Base-by-base conservation (phyloP, 345 rosid genomes). In the Raphanus raphanistrum region DNA sequence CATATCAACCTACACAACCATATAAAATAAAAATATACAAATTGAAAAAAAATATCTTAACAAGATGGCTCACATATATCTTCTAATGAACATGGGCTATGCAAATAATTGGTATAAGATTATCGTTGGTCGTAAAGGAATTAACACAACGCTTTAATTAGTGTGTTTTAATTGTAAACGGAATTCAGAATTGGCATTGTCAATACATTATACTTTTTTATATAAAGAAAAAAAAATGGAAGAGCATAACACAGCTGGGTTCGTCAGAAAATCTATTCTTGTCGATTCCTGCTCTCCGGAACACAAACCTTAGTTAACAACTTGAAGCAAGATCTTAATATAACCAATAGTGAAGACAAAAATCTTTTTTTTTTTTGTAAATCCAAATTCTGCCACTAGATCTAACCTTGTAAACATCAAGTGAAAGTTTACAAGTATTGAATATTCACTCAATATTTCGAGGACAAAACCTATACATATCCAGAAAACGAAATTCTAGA, bases 261-360 rank as follows among this genome's bases (percentile, higher is more conserved):
- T 73, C 26, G 66, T 59, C 70, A 50, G 69, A 67, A 60, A 32
- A 26, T 61, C 33, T 68, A 72, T 15, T 78, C 70, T 35, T 79
- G 82, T 79, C 78, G 82, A 79, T 73, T 72, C 82, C 3, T 79
- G 77, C 78, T 71, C 81, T 71, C 76, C 33, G 17, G 59, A 68
- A 63, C 75, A 74, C 68, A 36, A 76, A 72, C 68, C 71, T 75
- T 75, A 73, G 68, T 78, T 70, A 75, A 76, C 77, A 71, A 72
- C 31, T 45, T 26, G 21, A 72, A 72, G 81, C 81, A 78, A 72
- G 16, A 68, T 79, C 54, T 54, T 67, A 35, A 52, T 50, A 50
- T 50, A 50, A 67, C 75, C 54, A 28, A 73, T 61, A 66, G 26
- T 50, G 63, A 12, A 72, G 63, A 55, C 61, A 36, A 41, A 61